phyloP scores from a whole-genome alignment of 495 filamentous ascomycete genomes.

The Aspergillus ellipticus region DNA sequence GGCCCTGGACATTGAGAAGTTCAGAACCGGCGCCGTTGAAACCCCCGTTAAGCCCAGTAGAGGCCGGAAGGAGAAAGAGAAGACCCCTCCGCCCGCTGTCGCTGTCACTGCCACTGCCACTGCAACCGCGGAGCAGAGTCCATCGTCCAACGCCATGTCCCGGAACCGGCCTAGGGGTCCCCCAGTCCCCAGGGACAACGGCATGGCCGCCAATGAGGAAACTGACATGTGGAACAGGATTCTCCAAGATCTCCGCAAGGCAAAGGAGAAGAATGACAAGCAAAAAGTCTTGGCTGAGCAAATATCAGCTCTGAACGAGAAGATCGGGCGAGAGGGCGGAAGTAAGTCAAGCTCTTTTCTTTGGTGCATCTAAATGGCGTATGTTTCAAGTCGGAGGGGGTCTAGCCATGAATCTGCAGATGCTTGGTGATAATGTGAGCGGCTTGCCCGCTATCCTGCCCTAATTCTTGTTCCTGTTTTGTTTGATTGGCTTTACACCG shows the following conservation, averaged over 20 bases:
- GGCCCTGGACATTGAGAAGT: slow-evolving; percentile 17
- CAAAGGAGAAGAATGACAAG: slow-evolving; percentile 61
- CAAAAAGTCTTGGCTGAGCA: slow-evolving; percentile 45
- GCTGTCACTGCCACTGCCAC: not conserved
- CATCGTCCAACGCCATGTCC: slow-evolving; percentile 29
- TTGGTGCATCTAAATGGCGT: not conserved
- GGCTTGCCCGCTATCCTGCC: not conserved
- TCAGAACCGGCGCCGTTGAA: slow-evolving; percentile 4
- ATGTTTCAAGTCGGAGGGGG: not conserved
- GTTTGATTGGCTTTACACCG: not conserved
- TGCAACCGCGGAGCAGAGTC: slow-evolving; percentile 4
- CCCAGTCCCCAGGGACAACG: slow-evolving; percentile 42
- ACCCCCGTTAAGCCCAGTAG: not conserved
- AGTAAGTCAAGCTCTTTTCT: slow-evolving; percentile 32
- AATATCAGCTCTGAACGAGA: slow-evolving; percentile 52
- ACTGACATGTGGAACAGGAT: slow-evolving; percentile 62
- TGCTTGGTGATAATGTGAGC: not conserved
- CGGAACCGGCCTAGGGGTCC: slow-evolving; percentile 43
- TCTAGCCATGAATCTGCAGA: not conserved
- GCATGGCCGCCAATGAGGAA: slow-evolving; percentile 56
- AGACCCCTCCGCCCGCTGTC: not conserved
- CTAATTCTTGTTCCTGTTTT: not conserved
- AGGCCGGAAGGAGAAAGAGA: slow-evolving; percentile 1
- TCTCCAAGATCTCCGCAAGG: slow-evolving; percentile 52
- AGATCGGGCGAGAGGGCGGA: slow-evolving; percentile 41